Percentiles rank a stretch among this genome's conserved stretches.
Evolutionary conservation across 2,329 filamentous ascomycete species (phyloP).

Genomic region (Fusarium liriodendri): DNA sequence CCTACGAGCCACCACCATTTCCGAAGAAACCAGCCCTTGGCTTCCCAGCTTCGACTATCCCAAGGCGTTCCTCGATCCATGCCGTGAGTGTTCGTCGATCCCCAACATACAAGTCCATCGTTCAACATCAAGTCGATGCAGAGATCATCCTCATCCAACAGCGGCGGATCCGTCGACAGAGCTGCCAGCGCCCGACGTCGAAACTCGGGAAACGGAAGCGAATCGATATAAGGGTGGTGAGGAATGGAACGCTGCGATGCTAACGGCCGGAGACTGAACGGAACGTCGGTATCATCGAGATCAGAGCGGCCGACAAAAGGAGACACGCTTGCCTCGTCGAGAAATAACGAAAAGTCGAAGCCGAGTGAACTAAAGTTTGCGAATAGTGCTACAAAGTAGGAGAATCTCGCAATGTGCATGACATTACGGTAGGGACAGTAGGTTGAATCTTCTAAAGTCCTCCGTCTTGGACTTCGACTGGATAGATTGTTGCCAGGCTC

Average conservation of each 20-base stretch:
- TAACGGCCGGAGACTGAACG: rapidly evolving
- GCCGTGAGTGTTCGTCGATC: not conserved
- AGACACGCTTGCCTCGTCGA: not conserved
- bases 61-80: not conserved
- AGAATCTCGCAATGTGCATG: not conserved
- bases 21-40: not conserved
- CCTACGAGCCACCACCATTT: not conserved
- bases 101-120: not conserved
- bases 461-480: not conserved
- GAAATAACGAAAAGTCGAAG: not conserved
- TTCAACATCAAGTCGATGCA: not conserved
- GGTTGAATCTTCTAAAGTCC: not conserved
- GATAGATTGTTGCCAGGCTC: rapidly evolving
- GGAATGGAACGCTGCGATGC: not conserved
- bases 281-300: not conserved
- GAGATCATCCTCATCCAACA: not conserved
- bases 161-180: not conserved
- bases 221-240: not conserved
- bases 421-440: not conserved
- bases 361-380: not conserved
- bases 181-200: not conserved
- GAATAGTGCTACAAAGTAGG: not conserved
- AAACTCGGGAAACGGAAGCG: not conserved
- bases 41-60: not conserved
- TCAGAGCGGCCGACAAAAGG: not conserved